Evolutionary conservation across 129 eudicot genomes (phyloP), one percentile per base, ranked within the genome.

Genomic region (Saposhnikovia divaricata): DNA sequence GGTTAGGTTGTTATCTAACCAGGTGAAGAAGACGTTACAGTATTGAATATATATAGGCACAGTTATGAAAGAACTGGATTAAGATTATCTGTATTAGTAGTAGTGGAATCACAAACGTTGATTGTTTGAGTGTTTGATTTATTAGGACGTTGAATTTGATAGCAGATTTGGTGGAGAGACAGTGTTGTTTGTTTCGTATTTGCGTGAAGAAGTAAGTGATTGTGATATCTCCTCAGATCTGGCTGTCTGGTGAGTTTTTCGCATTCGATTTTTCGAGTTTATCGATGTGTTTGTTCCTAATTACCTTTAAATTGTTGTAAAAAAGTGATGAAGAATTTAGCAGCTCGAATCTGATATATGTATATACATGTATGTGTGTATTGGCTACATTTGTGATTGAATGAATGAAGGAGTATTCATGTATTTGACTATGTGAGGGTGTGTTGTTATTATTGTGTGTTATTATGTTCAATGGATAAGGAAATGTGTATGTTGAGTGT

Each of bases 161-260:
- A 23, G 72, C 55, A 21, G 66, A 53, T 76, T 76, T 53, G 79
- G 31, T 15, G 21, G 61, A 25, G 16, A 51, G 16, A 1, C 70
- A 9, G 43, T 76, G 37, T n/a, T 18, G 40, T 21, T 34, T 45
- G 42, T 3, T 31, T 31, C 13, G 9, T 37, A 27, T n/a, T 76
- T 37, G 34, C 19, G 79, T 69, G 74, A 31, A 38, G 8, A 39
- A 71, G 66, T 21, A 18, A 57, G 71, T n/a, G 45, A 31, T 76
- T 76, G 25, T 31, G n/a, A 7, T 7, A 16, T 72, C 69, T 57
- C 28, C 71, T 43, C 84, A 81, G 82, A 84, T 80, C 87, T 81
- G 81, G 82, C 70, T 39, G 48, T 72, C 79, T 71, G 84, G 87
- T 84, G 81, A 81, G 87, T 77, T 80, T 9, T 19, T 31, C 3